Evolutionary conservation across 2,329 filamentous ascomycete genomes (phyloP).

Genomic region (Dichotomopilus funicola): DNA sequence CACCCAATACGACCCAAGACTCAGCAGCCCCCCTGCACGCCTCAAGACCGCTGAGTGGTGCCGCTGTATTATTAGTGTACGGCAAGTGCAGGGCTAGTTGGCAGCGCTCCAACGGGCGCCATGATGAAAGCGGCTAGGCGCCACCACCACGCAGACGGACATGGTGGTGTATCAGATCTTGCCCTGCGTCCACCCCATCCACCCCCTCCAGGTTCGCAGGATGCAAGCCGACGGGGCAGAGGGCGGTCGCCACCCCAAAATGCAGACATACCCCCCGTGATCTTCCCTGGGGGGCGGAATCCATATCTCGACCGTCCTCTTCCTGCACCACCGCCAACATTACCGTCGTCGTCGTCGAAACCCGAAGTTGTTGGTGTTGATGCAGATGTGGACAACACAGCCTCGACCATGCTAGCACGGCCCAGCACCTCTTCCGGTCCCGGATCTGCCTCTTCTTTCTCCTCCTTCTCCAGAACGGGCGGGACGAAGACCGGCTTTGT

Average conservation of each 20-base stretch:
- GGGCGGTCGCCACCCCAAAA: constrained; percentile 27
- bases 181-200: constrained; percentile 24
- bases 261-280: constrained; percentile 27
- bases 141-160: constrained; percentile 21
- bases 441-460: not conserved
- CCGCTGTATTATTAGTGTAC: not conserved
- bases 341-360: constrained; percentile 16
- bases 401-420: constrained; percentile 29
- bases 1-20: not conserved
- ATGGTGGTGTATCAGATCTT: constrained; percentile 32
- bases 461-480: constrained; percentile 24
- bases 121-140: constrained; percentile 31
- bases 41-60: constrained; percentile 12
- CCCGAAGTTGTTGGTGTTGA: no score
- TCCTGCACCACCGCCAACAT: constrained; percentile 26
- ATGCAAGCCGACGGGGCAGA: constrained; percentile 22
- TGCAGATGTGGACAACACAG: constrained; percentile 7
- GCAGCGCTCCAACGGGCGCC: constrained; percentile 19
- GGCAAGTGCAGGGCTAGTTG: not conserved
- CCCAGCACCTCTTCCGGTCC: constrained; percentile 38
- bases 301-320: constrained; percentile 29
- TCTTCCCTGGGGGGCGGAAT: constrained; percentile 25
- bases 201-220: not conserved
- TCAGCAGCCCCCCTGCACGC: constrained; percentile 5
- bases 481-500: constrained; percentile 24